Conservation (phyloP, 768 basidiomycete genomes). For the Peribolospora baueri region DNA sequence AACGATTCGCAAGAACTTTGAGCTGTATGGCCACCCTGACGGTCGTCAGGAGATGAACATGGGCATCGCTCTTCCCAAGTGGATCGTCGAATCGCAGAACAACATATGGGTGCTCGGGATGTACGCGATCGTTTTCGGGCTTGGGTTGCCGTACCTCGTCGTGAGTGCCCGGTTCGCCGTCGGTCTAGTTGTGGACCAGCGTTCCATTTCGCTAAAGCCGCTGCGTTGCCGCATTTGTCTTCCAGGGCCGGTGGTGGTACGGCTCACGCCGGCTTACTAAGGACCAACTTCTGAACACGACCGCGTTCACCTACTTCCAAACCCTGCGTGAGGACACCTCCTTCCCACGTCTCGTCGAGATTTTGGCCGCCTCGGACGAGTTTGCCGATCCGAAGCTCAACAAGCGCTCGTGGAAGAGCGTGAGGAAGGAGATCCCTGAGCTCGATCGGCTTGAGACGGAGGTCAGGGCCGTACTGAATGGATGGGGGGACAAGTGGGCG, state of each 20-base stretch:
- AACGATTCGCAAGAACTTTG: constrained; percentile 67
- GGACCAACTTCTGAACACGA: constrained; percentile 58
- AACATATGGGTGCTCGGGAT: constrained; percentile 68
- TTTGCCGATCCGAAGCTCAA: constrained; percentile 21
- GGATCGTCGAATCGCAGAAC: constrained; percentile 81
- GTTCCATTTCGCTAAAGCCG: background rate
- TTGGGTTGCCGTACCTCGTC: constrained; percentile 60
- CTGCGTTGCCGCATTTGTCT: background rate
- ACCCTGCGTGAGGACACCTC: constrained; percentile 52
- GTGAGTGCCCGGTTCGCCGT: constrained; percentile 21
- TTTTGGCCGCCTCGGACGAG: constrained; percentile 30
- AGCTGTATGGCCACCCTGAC: constrained; percentile 78
- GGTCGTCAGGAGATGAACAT: constrained; percentile 83
- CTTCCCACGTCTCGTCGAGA: constrained; percentile 43
- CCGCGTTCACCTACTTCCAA: constrained; percentile 74
- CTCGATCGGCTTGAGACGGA: constrained; percentile 15
- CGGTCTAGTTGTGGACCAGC: background rate
- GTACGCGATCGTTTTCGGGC: constrained; percentile 73
- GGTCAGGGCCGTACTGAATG: constrained; percentile 17
- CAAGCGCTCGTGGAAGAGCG: constrained; percentile 27
- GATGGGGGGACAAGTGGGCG: constrained; percentile 10
- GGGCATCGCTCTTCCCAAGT: constrained; percentile 81
- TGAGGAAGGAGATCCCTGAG: constrained; percentile 17
- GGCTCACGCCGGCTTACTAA: constrained; percentile 69
- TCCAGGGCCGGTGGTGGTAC: constrained; percentile 87